Base-by-base conservation (phyloP, 495 filamentous ascomycete species). In the Lophiotrema nucula region DNA sequence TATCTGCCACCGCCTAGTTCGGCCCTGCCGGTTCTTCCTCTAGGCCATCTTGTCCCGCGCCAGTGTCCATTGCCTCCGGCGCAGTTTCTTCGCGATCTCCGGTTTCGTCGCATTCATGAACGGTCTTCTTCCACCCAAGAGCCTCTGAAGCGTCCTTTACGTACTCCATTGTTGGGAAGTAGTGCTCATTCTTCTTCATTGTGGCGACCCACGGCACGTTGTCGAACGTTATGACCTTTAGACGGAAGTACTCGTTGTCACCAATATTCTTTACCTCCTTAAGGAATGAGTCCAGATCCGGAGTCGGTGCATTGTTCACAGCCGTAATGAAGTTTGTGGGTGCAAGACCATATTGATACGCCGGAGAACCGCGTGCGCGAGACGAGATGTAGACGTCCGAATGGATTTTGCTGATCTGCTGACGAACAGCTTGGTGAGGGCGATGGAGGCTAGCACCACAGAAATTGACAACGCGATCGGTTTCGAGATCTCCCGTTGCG, bases 151-250 rank as follows among this genome's bases (percentile, higher is more conserved):
- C 6, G 52, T 74, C 73, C 67, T 74, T 76, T 25, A 70, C 44
- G 53, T 71, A 73, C 67, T 76, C 73, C 25, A 71, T 61, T 4
- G 72, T 76, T 1, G 73, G 73, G 60, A 76, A 76, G 69, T 99
- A 99, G 72, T 99, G 93, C 71, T 99, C 95, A 70, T 95, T 95
- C 83, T 99, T 99, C 84, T 99, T 99, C 85, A 99, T 97, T 23
- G 92, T 97, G 18, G 93, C 88, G 22, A 97, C 89, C 88, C 92
- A 99, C 13, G 91, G 92, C 15, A 97, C 90, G 60, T 93, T 95
- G 69, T 99, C 93, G 67, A 97, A 99, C 1, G 93, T 97, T 68
- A 96, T 88, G 10, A 92, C 89, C 58, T 88, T 86, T 13, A 99
- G 78, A 21, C 95, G 83, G 84, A 98, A 97, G 75, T 98, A 99